Conservation (phyloP, 352 stramenopile genomes). For the Phytophthora pisi region DNA sequence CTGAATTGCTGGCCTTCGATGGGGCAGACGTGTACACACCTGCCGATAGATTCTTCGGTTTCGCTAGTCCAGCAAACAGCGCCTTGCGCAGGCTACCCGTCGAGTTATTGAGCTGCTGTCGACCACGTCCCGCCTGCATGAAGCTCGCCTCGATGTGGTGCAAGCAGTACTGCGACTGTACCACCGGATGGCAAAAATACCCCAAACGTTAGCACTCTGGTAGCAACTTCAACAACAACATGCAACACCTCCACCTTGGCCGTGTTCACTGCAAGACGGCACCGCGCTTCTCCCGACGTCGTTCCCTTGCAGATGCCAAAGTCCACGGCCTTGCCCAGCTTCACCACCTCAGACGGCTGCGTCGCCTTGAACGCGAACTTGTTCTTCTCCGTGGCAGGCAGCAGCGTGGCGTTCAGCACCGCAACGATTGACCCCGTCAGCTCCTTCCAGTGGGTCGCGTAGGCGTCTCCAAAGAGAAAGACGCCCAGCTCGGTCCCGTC, state of each 20-base stretch:
- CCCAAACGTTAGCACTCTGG: not conserved
- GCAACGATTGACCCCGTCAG: constrained; percentile 68
- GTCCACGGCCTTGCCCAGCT: constrained; percentile 65
- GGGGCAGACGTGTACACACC: constrained; percentile 69
- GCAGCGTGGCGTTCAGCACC: constrained; percentile 68
- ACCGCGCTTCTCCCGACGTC: constrained; percentile 61
- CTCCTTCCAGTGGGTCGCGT: constrained; percentile 71
- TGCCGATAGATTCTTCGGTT: constrained; percentile 79
- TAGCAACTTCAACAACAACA: constrained; percentile 2
- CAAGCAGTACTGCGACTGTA: constrained; percentile 74
- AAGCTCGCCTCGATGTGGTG: constrained; percentile 81
- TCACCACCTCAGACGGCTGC: constrained; percentile 62
- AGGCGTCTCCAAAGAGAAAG: constrained; percentile 81
- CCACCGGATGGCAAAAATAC: not conserved
- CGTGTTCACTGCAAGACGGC: constrained; percentile 75
- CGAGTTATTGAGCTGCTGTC: constrained; percentile 81
- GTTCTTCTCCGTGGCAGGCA: constrained; percentile 74
- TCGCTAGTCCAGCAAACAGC: constrained; percentile 55
- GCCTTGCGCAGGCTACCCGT: constrained; percentile 68
- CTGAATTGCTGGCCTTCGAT: constrained; percentile 23
- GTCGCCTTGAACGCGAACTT: constrained; percentile 81
- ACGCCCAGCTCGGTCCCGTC: constrained; percentile 68
- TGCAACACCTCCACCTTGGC: constrained; percentile 48
- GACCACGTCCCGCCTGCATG: constrained; percentile 66
- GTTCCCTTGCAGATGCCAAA: constrained; percentile 84